Percentiles rank a stretch among this genome's conserved stretches.
Conservation (phyloP, 2,329 filamentous ascomycete species). For the Plenodomus lindquistii region DNA sequence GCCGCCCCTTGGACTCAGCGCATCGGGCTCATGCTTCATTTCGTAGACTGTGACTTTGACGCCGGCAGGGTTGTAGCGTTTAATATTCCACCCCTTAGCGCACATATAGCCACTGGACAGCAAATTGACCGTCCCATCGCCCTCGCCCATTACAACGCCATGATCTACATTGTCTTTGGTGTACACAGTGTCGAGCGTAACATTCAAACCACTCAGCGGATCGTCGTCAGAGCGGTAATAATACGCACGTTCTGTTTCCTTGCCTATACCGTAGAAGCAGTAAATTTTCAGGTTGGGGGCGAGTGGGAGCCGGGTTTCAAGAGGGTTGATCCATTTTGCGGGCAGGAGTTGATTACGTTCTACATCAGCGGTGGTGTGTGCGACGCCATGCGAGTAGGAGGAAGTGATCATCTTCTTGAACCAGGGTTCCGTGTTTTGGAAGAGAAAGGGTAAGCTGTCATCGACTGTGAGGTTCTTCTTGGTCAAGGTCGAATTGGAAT, state of each 20-base stretch:
- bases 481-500: conserved; percentile 55
- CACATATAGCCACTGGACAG: conserved; percentile 96
- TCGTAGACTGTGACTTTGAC: conserved; percentile 83
- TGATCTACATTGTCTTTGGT: conserved; percentile 66
- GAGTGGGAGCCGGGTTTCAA: conserved; percentile 83
- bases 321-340: conserved; percentile 89
- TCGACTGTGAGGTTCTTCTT: conserved; percentile 77
- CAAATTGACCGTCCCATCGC: conserved; percentile 94
- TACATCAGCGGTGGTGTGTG: conserved; percentile 77
- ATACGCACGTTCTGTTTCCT: conserved; percentile 89
- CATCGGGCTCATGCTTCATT: conserved; percentile 95
- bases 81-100: conserved; percentile 89
- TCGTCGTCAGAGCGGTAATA: conserved; percentile 80
- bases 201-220: conserved; percentile 66
- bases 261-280: conserved; percentile 96
- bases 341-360: conserved; percentile 62
- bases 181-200: conserved; percentile 58
- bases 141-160: conserved; percentile 93
- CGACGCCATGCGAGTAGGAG: conserved; percentile 87
- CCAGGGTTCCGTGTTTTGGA: conserved; percentile 81
- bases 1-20: conserved; percentile 79
- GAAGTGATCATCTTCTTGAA: conserved; percentile 72
- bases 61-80: conserved; percentile 87
- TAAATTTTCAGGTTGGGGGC: conserved; percentile 92
- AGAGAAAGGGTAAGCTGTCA: conserved; percentile 76